Evolutionary conservation across 2,329 filamentous ascomycete species (phyloP).

Genomic region (Talaromyces piceae): DNA sequence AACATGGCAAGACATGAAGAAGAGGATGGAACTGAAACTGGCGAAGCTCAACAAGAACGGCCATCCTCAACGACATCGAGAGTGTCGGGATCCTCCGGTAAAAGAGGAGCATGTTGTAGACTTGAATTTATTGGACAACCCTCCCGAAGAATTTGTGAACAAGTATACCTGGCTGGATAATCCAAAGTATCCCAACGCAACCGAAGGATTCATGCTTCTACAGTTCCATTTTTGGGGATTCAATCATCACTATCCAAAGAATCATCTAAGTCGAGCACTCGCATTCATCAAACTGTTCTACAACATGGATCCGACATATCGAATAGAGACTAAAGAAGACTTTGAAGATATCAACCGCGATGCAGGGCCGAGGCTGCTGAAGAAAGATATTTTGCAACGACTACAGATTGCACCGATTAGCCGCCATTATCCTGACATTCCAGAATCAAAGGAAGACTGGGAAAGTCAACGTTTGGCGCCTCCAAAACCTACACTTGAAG

Average conservation of each 20-base stretch:
- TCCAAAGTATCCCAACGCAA: neutral
- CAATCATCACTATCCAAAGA: constrained; percentile 1
- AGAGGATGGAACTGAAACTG: neutral
- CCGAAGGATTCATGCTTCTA: neutral
- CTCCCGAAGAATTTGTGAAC: neutral
- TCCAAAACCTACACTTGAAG: neutral
- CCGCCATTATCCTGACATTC: constrained; percentile 15
- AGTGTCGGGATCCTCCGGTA: neutral
- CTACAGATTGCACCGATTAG: constrained; percentile 17
- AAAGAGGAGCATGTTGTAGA: neutral
- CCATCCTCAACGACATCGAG: neutral
- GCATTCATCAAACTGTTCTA: constrained; percentile 6
- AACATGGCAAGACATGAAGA: neutral
- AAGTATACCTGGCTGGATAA: neutral
- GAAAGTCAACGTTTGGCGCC: constrained; percentile 1
- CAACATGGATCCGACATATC: constrained; percentile 5
- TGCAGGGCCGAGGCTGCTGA: constrained; percentile 25
- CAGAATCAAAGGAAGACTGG: constrained; percentile 1
- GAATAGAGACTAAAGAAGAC: neutral
- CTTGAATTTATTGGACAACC: neutral
- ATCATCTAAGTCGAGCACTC: neutral
- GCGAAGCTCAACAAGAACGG: neutral
- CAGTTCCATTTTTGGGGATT: constrained; percentile 10
- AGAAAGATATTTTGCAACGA: constrained; percentile 10
- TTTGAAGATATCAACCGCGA: constrained; percentile 3